Conservation (phyloP, 345 rosid genomes). For the Hibiscus tridactylites region DNA sequence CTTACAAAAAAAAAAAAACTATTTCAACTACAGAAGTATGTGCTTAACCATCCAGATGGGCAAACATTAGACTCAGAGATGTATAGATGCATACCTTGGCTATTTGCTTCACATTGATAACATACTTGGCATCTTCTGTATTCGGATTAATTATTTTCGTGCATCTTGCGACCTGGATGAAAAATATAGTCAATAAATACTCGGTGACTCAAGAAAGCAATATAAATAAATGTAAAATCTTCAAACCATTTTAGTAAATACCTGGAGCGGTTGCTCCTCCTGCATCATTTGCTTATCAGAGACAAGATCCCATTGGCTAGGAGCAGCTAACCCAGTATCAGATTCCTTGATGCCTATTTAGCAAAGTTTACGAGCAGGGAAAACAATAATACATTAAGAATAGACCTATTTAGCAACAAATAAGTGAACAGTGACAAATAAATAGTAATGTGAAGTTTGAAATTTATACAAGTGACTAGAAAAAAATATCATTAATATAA, state of each 20-base stretch:
- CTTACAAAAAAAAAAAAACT: not conserved
- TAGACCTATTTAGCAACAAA: not conserved
- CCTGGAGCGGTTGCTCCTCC: constrained; percentile 96
- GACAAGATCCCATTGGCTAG: constrained; percentile 99
- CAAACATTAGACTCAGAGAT: not conserved
- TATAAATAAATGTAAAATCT: not conserved
- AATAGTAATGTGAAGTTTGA: not conserved
- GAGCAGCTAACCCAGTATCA: constrained; percentile 93
- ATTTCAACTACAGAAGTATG: not conserved
- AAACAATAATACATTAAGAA: not conserved
- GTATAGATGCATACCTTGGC: constrained; percentile 53
- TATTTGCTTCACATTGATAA: constrained; percentile 91
- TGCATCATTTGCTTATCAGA: constrained; percentile 99
- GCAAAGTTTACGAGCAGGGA: not conserved
- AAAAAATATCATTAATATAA: too few relatives aligned
- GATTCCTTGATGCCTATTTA: constrained; percentile 84
- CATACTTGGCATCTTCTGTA: constrained; percentile 93
- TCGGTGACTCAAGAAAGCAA: not conserved
- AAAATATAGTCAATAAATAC: not conserved
- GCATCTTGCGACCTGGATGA: constrained; percentile 81
- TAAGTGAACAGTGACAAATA: not conserved
- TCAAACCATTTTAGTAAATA: not conserved
- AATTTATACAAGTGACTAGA: not conserved
- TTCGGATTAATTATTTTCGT: constrained; percentile 94
- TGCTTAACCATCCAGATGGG: not conserved